phyloP scores from a whole-genome alignment of 192 early-diverging fungal genomes.

The Mortierella alpina region DNA sequence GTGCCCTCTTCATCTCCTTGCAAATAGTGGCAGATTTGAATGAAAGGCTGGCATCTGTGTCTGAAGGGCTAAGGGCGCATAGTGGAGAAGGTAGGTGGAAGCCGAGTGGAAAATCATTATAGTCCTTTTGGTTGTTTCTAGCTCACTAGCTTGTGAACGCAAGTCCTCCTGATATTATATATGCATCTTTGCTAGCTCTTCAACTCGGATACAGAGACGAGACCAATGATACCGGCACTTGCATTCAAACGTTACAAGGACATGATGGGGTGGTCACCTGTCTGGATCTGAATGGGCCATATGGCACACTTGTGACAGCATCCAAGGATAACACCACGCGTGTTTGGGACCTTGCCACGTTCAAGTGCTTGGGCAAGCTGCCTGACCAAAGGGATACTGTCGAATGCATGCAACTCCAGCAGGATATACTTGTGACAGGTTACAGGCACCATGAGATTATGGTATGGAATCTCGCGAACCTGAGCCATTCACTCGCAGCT shows the following conservation, averaged over 20 bases:
- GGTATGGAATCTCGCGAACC: slow-evolving; percentile 33
- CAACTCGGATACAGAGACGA: slow-evolving; percentile 43
- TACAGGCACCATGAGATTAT: slow-evolving; percentile 37
- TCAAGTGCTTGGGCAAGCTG: slow-evolving; percentile 67
- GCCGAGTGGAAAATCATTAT: background rate
- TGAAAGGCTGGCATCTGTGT: slow-evolving; percentile 54
- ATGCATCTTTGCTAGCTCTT: slow-evolving; percentile 17
- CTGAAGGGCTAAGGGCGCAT: slow-evolving; percentile 37
- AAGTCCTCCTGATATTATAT: background rate
- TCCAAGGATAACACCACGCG: slow-evolving; percentile 77
- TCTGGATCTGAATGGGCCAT: slow-evolving; percentile 67
- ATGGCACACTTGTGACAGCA: slow-evolving; percentile 70
- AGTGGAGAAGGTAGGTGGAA: slow-evolving; percentile 28
- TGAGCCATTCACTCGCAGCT: slow-evolving; percentile 23
- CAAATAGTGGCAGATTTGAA: slow-evolving; percentile 59
- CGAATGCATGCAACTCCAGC: slow-evolving; percentile 33
- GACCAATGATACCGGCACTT: slow-evolving; percentile 53
- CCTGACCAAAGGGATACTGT: slow-evolving; percentile 57
- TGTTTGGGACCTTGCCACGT: slow-evolving; percentile 73
- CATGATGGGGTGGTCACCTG: slow-evolving; percentile 71
- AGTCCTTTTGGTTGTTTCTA: background rate
- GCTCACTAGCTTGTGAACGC: background rate
- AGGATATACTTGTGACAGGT: slow-evolving; percentile 53
- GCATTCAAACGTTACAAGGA: slow-evolving; percentile 63
- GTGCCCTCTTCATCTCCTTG: background rate